A percentile compares a stretch with the other conserved stretches of the same genome.
Conservation (phyloP, 306 rosid genomes). For the Morella rubra region DNA sequence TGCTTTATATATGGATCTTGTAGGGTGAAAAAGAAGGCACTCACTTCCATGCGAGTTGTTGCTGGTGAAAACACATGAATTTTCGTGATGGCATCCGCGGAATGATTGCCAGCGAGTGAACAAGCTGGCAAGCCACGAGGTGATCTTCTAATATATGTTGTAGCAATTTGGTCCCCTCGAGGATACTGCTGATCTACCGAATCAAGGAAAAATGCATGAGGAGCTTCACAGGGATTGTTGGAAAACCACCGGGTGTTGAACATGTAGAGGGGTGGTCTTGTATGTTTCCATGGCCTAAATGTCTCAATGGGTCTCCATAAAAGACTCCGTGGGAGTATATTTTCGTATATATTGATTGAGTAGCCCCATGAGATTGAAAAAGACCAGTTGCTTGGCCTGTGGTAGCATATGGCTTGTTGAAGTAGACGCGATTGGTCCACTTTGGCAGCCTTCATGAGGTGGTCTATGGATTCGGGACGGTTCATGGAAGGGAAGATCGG, state of each 20-base stretch:
- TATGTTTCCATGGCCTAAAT: constrained; percentile 29
- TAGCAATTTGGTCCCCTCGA: neutral
- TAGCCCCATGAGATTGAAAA: constrained; percentile 60
- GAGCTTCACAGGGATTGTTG: constrained; percentile 44
- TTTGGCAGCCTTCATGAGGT: constrained; percentile 38
- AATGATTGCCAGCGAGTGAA: constrained; percentile 33
- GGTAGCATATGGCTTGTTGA: constrained; percentile 56
- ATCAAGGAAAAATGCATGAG: constrained; percentile 41
- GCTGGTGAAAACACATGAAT: constrained; percentile 39
- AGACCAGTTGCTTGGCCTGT: constrained; percentile 44
- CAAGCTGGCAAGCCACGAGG: constrained; percentile 35
- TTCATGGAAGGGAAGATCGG: constrained; percentile 51
- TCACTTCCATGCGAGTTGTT: constrained; percentile 28
- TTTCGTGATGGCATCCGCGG: constrained; percentile 39
- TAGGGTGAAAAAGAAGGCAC: neutral
- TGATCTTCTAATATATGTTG: constrained; percentile 31
- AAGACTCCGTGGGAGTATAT: constrained; percentile 31
- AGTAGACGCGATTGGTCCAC: constrained; percentile 41
- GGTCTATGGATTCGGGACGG: constrained; percentile 40
- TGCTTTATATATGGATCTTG: neutral
- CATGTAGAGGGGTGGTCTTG: constrained; percentile 38
- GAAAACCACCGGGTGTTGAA: constrained; percentile 41
- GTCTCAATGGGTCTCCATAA: constrained; percentile 48
- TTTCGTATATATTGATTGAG: constrained; percentile 46
- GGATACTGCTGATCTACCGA: constrained; percentile 3